Evolutionary conservation across 768 basidiomycete species (phyloP), one percentile per base, ranked within the genome.

Genomic region (Amanita rimosa): DNA sequence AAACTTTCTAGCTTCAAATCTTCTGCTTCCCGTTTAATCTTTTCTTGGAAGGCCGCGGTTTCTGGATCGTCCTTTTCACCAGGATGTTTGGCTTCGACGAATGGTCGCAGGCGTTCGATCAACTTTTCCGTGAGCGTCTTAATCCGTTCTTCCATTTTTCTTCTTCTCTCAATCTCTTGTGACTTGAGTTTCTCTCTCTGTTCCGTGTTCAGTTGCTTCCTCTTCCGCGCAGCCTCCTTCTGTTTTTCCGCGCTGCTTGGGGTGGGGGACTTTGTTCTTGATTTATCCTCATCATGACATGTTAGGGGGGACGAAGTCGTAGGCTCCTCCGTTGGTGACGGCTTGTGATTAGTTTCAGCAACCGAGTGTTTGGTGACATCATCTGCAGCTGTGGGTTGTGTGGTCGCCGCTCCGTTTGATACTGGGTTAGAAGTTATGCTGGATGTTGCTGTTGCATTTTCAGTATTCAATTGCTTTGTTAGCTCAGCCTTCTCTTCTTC

Each of bases 1-100:
- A 99, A 99, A 55, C 89, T 93, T 71, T 99, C 95, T 46, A 97
- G 66, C 69, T 97, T 97, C 57, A 99, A 62, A 67, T 99, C 96
- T 49, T 95, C 92, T 1, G 88, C 90, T 64, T 99, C 96, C 24
- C 76, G 69, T 58, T 66, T 73, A 62, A 95, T 87, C 63, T 73
- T 80, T 46, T 73, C 71, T 63, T 88, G 83, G 58, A 92, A 99
- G 13, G 74, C 71, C 43, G 64, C 65, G 9, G 89, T 91, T 71
- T 98, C 96, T 0, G 82, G 69, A 57, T 98, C 96, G 45, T 78
- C 83, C 60, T 75, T 76, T 2, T 72, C 82, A 9, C 87, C 88
- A 2, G 92, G 92, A 44, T 78, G 69, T 63, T 87, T 81, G 38
- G 94, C 93, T 57, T 93, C 86, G 17, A 98, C 88, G 59, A 93